Evolutionary conservation across 164 flowering plant genomes (phyloP), one percentile per base, ranked within the genome.

Genomic region (Platanus orientalis): DNA sequence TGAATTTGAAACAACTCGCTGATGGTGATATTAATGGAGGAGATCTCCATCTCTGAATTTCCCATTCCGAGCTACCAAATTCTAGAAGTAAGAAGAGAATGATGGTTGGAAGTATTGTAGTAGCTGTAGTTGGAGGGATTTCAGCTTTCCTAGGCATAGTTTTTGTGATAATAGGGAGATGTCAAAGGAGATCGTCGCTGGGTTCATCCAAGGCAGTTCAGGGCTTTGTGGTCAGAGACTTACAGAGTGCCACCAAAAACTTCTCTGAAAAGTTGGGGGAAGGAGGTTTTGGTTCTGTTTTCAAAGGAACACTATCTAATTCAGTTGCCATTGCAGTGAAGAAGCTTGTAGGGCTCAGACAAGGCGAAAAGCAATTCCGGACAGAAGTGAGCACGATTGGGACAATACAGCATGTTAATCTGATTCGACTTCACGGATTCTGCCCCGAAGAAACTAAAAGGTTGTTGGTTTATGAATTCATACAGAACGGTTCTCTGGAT

Each of bases 21-120:
- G 28, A 58, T 50, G 67, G 47, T 14, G 68, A 69, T 58, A 55
- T 28, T 44, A 34, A 23, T 7, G 75, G 67, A 13, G 58, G 60
- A 42, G 55, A 64, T 0, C 44, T 75, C 16, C 57, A 56, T 58
- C 36, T 73, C 24, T 61, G 68, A 34, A 62, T 70, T 55, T 61
- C 61, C 24, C 53, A 69, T 53, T 68, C 75, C 13, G 71, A 70
- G 44, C 27, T 64, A 20, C 58, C 12, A 11, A 58, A 19, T 12
- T 19, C 28, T 32, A 21, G 26, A 21, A 51, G 20, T 27, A 26
- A 19, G n/a, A 36, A 36, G 4, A 7, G 9, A 7, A 1, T 11
- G 0, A 3, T 14, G 9, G 10, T 36, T 7, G 12, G 0, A 9
- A 14, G 42, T 36, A 7, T 3, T 36, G 12, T 36, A 9, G 42